Evolutionary conservation across 2,329 filamentous ascomycete species (phyloP).

Genomic region (Fusarium pilosicola): DNA sequence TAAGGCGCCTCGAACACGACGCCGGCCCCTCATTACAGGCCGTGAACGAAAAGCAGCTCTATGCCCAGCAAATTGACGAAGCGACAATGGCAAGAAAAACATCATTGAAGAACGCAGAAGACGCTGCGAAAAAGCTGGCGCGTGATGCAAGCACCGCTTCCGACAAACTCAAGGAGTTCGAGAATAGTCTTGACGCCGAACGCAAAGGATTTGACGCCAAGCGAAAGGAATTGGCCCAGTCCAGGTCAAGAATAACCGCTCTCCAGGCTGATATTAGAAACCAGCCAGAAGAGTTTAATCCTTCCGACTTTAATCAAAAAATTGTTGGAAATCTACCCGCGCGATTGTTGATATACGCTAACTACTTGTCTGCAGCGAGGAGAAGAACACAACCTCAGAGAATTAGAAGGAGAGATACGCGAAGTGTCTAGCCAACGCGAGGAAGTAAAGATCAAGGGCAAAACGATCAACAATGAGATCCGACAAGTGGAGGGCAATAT

Average conservation of each 20-base stretch:
- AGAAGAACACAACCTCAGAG: slow-evolving; percentile 66
- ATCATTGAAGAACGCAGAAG: slow-evolving; percentile 65
- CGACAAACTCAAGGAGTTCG: slow-evolving; percentile 56
- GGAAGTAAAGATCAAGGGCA: slow-evolving; percentile 56
- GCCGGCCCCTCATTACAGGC: slow-evolving; percentile 74
- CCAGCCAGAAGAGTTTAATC: slow-evolving; percentile 73
- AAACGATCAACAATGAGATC: slow-evolving; percentile 52
- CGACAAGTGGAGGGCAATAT: slow-evolving; percentile 59
- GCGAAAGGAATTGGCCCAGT: slow-evolving; percentile 60
- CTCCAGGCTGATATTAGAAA: slow-evolving; percentile 72
- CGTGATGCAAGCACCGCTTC: slow-evolving; percentile 49
- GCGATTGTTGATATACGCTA: slow-evolving; percentile 12
- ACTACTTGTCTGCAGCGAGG: slow-evolving; percentile 60
- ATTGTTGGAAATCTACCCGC: slow-evolving; percentile 64
- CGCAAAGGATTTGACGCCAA: slow-evolving; percentile 60
- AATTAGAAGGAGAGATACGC: slow-evolving; percentile 58
- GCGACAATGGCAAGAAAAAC: slow-evolving; percentile 65
- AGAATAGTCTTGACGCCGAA: slow-evolving; percentile 60
- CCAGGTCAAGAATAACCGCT: slow-evolving; percentile 67
- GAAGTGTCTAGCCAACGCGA: slow-evolving; percentile 52
- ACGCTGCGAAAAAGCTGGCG: slow-evolving; percentile 57
- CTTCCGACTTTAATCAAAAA: slow-evolving; percentile 74
- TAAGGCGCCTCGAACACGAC: slow-evolving; percentile 67
- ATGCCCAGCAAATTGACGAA: slow-evolving; percentile 66
- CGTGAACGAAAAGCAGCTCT: slow-evolving; percentile 75